Evolutionary conservation across 108 stramenopile species (phyloP), one percentile per base, ranked within the genome.

Genomic region (Parietichytrium sp.): DNA sequence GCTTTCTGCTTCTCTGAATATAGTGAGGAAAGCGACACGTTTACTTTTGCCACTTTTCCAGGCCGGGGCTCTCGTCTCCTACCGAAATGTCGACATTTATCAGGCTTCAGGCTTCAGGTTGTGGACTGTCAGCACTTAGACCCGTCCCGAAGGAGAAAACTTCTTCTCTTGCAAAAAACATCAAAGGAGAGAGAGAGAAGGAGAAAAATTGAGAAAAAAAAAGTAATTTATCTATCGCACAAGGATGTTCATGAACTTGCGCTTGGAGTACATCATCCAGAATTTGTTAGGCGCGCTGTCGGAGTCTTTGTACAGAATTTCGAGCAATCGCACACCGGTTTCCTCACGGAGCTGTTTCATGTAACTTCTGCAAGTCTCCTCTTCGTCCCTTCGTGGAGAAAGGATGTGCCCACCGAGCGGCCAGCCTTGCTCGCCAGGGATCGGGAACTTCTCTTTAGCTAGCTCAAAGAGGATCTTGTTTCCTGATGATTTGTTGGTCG

Each of bases 291-390:
- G 79, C 3, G 78, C 20, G 36, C 78, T 87, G 23, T 88, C 86
- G 3, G 47, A 83, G 36, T 72, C 38, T 49, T 81, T 86, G 50
- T 89, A 55, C n/a, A 82, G 36, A 1, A 51, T 48, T 30, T 89
- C 88, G 30, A 84, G 31, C 12, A 90, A 29, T 4, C 89, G 61
- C 48, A 54, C 55, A 30, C 55, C 52, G 25, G 88, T 51, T 84
- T 89, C 88, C 55, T 86, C 87, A n/a, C 91, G 77, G 29, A 87
- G 83, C 84, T 91, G 91, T 87, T 89, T 89, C 33, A 91, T 49
- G 89, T 91, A 91, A 30, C 54, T 78, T 49, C 86, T 83, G 54
- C 55, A 85, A 23, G 29, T 18, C 30, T 89, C 88, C 6, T 79
- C 84, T 78, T 91, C 89, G 8, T 85, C 72, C 7, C 51, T 48